Percentiles rank a stretch among this genome's conserved stretches.
Evolutionary conservation across 768 basidiomycete species (phyloP).

Genomic region (Rhizopogon roseolus): DNA sequence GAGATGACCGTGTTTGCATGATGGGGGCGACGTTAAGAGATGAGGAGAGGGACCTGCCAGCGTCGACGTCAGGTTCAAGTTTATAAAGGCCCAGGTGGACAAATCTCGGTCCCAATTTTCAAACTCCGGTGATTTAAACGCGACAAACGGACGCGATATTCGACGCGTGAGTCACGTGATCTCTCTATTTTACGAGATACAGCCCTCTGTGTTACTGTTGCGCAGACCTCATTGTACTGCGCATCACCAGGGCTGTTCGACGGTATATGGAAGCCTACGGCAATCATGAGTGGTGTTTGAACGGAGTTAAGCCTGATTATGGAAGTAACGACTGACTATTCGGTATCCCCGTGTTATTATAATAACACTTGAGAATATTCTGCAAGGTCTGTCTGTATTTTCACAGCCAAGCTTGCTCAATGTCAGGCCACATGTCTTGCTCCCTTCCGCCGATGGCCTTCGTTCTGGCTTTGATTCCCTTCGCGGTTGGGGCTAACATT

Average conservation of each 20-base stretch:
- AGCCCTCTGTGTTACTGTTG: too few relatives aligned
- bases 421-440: background rate
- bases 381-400: too few relatives aligned
- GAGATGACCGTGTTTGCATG: slow-evolving; percentile 38
- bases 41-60: too few relatives aligned
- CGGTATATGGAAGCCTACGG: too few relatives aligned
- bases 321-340: too few relatives aligned
- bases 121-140: slow-evolving; percentile 24
- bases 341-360: too few relatives aligned
- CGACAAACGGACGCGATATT: slow-evolving; percentile 12
- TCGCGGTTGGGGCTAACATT: background rate
- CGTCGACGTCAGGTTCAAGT: slow-evolving; percentile 3
- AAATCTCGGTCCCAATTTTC: slow-evolving; percentile 9
- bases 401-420: too few relatives aligned
- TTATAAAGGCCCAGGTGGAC: background rate
- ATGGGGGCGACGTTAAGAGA: slow-evolving; percentile 1
- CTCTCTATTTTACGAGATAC: background rate
- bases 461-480: background rate
- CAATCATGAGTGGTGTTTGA: too few relatives aligned
- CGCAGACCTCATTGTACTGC: too few relatives aligned
- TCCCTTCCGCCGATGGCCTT: slow-evolving; percentile 4
- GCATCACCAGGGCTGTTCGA: too few relatives aligned
- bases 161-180: slow-evolving; percentile 8
- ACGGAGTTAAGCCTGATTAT: too few relatives aligned
- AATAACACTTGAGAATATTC: too few relatives aligned